These are phyloP conservation scores for Aspergillus sergii DNA, from an alignment of 2,329 filamentous ascomycete genomes.

Conservation along the genomic window DNA sequence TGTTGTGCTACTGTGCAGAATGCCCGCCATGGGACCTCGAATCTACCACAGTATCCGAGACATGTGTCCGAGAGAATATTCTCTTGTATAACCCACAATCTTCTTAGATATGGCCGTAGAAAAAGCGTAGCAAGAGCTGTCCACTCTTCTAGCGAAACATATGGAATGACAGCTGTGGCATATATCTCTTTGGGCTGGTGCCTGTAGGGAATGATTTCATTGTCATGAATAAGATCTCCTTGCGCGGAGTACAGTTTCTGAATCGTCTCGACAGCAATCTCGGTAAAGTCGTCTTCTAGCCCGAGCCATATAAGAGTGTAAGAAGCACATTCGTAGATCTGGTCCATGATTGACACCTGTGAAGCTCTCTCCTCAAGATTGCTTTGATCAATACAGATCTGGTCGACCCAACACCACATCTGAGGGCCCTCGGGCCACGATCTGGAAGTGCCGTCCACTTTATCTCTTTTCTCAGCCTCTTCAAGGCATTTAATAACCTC, in stretches of 20 bases:
- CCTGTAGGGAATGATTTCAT: not conserved
- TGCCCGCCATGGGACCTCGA: constrained; percentile 2
- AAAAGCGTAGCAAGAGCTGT: constrained; percentile 2
- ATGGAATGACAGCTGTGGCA: not conserved
- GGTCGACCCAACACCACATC: constrained; percentile 11
- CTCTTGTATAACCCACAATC: constrained; percentile 8
- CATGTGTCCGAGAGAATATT: constrained; percentile 1
- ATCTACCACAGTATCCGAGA: constrained; percentile 4
- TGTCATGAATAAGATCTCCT: not conserved
- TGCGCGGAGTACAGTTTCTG: not conserved
- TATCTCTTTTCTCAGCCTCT: not conserved
- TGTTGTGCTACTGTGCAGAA: constrained; percentile 8
- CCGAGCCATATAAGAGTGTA: constrained; percentile 8
- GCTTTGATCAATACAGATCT: constrained; percentile 10
- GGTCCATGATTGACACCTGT: constrained; percentile 9
- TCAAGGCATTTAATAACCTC: not conserved
- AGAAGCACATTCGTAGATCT: constrained; percentile 3
- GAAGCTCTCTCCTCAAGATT: constrained; percentile 1
- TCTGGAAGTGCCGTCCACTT: not conserved
- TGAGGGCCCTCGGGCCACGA: constrained; percentile 7
- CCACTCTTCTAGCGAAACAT: constrained; percentile 4
- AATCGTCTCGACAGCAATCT: not conserved
- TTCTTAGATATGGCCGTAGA: constrained; percentile 4
- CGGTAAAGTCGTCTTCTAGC: not conserved
- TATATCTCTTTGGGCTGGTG: not conserved